phyloP scores from a whole-genome alignment of 2,329 filamentous ascomycete species.

The Hansfordia pulvinata region DNA sequence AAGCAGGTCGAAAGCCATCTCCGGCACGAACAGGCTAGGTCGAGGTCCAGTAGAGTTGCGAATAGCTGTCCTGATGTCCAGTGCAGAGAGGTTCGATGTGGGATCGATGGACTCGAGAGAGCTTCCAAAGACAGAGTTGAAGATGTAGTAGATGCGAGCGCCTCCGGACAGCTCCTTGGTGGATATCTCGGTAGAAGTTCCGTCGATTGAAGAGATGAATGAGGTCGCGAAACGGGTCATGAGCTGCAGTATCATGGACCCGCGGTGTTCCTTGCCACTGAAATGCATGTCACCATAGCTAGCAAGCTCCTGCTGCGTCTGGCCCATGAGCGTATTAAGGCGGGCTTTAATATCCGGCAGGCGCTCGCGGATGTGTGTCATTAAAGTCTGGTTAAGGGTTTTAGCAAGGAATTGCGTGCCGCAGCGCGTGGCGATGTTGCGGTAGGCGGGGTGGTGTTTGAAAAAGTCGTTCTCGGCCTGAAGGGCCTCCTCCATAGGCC shows the following conservation, averaged over 20 bases:
- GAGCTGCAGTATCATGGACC: conserved; percentile 85
- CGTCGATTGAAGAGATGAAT: conserved; percentile 97
- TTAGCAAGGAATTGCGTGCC: conserved; percentile 91
- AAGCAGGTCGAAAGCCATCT: conserved; percentile 92
- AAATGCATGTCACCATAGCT: conserved; percentile 98
- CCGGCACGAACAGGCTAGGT: conserved; percentile 91
- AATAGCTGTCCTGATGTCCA: conserved; percentile 93
- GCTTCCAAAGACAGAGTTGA: conserved; percentile 97
- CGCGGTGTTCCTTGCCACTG: conserved; percentile 90
- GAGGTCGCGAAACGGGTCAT: conserved; percentile 98
- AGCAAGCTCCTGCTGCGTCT: conserved; percentile 94
- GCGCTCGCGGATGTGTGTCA: conserved; percentile 90
- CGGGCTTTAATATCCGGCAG: conserved; percentile 96
- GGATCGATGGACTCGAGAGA: conserved; percentile 93
- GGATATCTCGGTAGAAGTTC: conserved; percentile 95
- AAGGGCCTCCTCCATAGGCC: conserved; percentile 85
- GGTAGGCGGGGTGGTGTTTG: conserved; percentile 89
- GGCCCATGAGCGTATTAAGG: conserved; percentile 97
- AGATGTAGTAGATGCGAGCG: conserved; percentile 95
- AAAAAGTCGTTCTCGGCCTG: conserved; percentile 90
- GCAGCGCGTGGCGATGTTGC: conserved; percentile 87
- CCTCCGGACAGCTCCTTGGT: conserved; percentile 95
- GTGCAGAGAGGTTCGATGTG: conserved; percentile 83
- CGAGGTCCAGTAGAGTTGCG: conserved; percentile 94
- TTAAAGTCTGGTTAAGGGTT: conserved; percentile 86